Percentiles rank a stretch among this genome's conserved stretches.
Evolutionary conservation across 805 yeast species (phyloP).

Genomic region (Saccharomycopsis amapae): DNA sequence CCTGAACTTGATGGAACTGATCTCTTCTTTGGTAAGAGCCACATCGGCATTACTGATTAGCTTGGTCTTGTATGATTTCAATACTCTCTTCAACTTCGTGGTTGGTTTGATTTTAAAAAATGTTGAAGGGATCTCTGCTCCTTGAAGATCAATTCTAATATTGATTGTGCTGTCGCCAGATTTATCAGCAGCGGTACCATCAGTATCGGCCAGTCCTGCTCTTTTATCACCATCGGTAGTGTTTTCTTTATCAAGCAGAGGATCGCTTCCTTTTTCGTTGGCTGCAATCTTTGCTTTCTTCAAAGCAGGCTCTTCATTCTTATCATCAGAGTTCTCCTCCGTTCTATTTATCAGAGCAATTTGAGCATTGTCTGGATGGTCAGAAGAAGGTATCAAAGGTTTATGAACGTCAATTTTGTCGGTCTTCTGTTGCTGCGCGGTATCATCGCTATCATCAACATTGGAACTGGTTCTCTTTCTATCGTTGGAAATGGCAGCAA

Average conservation of each 20-base stretch:
- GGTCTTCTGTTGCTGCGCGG: no score
- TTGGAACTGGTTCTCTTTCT: no score
- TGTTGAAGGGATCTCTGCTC: slow-evolving; percentile 1
- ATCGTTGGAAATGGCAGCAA: background rate
- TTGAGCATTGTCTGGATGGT: no score
- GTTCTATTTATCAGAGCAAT: no score
- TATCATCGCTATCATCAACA: no score
- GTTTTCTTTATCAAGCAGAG: background rate
- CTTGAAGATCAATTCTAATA: slow-evolving; percentile 16
- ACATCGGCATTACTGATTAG: slow-evolving; percentile 1
- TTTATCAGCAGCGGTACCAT: background rate
- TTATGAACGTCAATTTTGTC: no score
- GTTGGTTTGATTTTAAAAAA: slow-evolving; percentile 18
- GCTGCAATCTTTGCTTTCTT: no score
- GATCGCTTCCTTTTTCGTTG: background rate
- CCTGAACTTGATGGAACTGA: slow-evolving; percentile 9
- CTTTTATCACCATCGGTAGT: background rate
- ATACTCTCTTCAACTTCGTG: slow-evolving; percentile 19
- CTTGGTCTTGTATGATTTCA: slow-evolving; percentile 18
- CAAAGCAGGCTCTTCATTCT: no score
- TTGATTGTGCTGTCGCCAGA: slow-evolving; percentile 11
- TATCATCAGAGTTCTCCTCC: no score
- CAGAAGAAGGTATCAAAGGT: no score
- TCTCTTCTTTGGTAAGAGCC: slow-evolving; percentile 1
- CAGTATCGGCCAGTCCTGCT: background rate